Evolutionary conservation across 306 rosid genomes (phyloP).

Genomic region (Acacia crassicarpa): DNA sequence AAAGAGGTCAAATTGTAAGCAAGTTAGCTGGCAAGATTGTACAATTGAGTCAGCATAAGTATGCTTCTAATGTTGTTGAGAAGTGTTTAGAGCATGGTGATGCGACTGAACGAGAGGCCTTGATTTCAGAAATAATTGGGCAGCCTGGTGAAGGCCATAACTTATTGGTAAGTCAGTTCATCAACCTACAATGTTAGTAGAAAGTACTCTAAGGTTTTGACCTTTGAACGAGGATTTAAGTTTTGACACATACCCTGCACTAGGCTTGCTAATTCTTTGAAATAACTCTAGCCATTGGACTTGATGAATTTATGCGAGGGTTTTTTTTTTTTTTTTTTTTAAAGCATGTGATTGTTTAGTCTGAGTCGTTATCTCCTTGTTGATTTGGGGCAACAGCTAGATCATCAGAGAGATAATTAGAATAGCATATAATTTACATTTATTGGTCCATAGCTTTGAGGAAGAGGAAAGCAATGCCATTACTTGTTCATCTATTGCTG

Average conservation of each 20-base stretch:
- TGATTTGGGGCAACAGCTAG: not conserved
- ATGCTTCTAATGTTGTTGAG: conserved; percentile 67
- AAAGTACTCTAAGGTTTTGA: not conserved
- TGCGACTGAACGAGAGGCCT: conserved; percentile 44
- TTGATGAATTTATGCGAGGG: not conserved
- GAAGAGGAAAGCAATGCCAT: not conserved
- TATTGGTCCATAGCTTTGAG: not conserved
- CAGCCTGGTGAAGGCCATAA: conserved; percentile 47
- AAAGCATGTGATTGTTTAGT: not conserved
- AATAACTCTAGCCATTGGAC: not conserved
- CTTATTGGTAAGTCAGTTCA: conserved; percentile 47
- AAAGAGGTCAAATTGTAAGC: conserved; percentile 54
- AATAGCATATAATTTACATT: too few relatives aligned
- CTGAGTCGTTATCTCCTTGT: not conserved
- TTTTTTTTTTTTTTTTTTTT: too few relatives aligned
- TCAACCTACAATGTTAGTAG: not conserved
- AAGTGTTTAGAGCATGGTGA: conserved; percentile 62
- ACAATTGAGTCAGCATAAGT: conserved; percentile 65
- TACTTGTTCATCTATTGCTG: not conserved
- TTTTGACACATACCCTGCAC: not conserved
- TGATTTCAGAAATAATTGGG: conserved; percentile 63
- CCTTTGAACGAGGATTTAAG: not conserved
- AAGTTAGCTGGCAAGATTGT: conserved; percentile 55
- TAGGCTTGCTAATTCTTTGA: not conserved
- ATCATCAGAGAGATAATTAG: not conserved